phyloP scores from a whole-genome alignment of 345 rosid genomes.

The Rhodomyrtus tomentosa region DNA sequence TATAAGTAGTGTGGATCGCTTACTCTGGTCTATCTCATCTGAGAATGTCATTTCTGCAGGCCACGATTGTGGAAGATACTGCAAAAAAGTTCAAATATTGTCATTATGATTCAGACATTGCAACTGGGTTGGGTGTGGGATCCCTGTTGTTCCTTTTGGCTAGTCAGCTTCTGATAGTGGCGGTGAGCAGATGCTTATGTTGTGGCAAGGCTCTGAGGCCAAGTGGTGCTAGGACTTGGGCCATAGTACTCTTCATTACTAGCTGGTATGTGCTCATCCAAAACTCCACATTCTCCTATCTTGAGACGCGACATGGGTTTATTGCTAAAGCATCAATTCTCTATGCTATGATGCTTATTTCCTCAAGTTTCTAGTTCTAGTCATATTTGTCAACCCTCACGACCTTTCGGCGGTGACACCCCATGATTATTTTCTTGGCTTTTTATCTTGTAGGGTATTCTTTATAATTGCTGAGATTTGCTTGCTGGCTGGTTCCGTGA shows the following conservation, averaged over 20 bases:
- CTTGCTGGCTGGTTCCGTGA: constrained; percentile 75
- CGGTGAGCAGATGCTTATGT: constrained; percentile 61
- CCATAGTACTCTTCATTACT: constrained; percentile 59
- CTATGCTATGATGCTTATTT: neutral
- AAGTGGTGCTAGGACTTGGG: constrained; percentile 66
- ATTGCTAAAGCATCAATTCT: neutral
- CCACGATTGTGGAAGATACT: neutral
- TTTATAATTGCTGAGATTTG: constrained; percentile 76
- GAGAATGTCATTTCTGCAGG: constrained; percentile 19
- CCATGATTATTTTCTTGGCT: neutral
- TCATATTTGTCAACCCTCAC: neutral
- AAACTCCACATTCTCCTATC: neutral
- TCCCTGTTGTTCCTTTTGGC: constrained; percentile 44
- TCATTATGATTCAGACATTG: constrained; percentile 64
- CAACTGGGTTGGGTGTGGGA: constrained; percentile 72
- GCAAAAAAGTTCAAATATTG: constrained; percentile 31
- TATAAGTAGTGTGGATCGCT: neutral
- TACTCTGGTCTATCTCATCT: neutral
- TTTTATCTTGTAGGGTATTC: constrained; percentile 50
- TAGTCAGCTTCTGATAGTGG: constrained; percentile 67
- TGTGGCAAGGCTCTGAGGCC: constrained; percentile 77
- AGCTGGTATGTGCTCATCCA: constrained; percentile 43
- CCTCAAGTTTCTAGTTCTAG: neutral
- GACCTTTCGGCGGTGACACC: neutral
- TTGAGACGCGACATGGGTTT: neutral